Conservation (phyloP, 2,329 filamentous ascomycete species). For the Colletotrichum nymphaeae region DNA sequence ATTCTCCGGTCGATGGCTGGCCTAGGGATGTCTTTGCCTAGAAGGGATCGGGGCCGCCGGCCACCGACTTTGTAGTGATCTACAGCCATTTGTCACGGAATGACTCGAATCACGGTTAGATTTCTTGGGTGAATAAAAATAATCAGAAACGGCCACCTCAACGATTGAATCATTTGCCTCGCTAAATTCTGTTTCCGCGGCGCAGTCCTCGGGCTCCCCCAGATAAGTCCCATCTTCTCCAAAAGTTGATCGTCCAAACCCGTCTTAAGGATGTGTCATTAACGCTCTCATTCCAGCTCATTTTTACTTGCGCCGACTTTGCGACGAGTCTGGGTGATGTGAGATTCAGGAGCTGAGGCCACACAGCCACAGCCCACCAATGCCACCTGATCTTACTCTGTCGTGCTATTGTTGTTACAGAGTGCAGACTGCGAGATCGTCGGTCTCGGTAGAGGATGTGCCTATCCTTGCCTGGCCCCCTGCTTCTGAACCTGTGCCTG, state of each 20-base stretch:
- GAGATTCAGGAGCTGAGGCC: background rate
- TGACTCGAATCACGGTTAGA: slow-evolving; percentile 10
- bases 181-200: background rate
- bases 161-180: background rate
- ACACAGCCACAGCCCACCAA: background rate
- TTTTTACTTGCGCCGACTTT: background rate
- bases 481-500: background rate
- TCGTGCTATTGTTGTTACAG: background rate
- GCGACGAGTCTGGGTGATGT: background rate
- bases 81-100: slow-evolving; percentile 16
- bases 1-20: slow-evolving; percentile 17
- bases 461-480: background rate
- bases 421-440: background rate
- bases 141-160: slow-evolving; percentile 1
- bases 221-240: background rate
- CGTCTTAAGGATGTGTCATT: background rate
- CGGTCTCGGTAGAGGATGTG: background rate
- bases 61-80: background rate
- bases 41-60: slow-evolving; percentile 11
- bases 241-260: slow-evolving; percentile 3
- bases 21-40: background rate
- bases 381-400: background rate
- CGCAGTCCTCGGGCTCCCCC: background rate
- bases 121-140: background rate
- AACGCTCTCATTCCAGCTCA: slow-evolving; percentile 12